Conservation (phyloP, 495 filamentous ascomycete genomes). For the Pyrenopolyporus hunteri region DNA sequence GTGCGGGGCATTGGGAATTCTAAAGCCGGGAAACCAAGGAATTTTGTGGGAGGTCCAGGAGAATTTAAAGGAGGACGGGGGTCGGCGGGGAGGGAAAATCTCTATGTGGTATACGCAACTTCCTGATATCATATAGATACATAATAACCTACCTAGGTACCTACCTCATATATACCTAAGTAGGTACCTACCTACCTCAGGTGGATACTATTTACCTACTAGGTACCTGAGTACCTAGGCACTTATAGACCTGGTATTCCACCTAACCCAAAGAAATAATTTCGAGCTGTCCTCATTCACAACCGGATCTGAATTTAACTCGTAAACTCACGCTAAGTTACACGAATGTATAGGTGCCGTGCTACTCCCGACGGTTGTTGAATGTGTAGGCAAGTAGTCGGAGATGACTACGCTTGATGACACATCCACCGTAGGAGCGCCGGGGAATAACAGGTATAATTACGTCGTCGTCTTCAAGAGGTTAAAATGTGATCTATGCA, state of each 20-base stretch:
- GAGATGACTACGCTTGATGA: constrained; percentile 19
- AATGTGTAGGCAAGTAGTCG: constrained; percentile 17
- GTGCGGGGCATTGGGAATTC: constrained; percentile 35
- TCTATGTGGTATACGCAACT: constrained; percentile 1
- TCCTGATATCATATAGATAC: neutral
- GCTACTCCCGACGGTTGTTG: constrained; percentile 24
- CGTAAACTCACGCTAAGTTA: constrained; percentile 14
- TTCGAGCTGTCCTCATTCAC: no score
- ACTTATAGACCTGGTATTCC: no score
- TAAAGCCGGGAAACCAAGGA: constrained; percentile 36
- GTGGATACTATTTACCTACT: no score
- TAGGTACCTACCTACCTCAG: no score
- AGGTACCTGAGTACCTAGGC: no score
- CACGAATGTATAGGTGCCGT: constrained; percentile 21
- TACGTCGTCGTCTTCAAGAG: neutral
- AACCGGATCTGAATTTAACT: no score
- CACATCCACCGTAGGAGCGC: constrained; percentile 3
- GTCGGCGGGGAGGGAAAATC: constrained; percentile 23
- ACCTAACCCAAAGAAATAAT: no score
- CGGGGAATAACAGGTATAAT: neutral
- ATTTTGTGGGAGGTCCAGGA: constrained; percentile 35
- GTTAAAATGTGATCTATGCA: neutral
- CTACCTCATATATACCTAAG: no score
- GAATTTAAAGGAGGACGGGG: constrained; percentile 30
- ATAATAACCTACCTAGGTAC: no score